A percentile compares a stretch with the other conserved stretches of the same genome.
These are phyloP conservation scores for Periconia macrospinosa DNA, from an alignment of 2,329 filamentous ascomycete genomes.

Conservation along the genomic window DNA sequence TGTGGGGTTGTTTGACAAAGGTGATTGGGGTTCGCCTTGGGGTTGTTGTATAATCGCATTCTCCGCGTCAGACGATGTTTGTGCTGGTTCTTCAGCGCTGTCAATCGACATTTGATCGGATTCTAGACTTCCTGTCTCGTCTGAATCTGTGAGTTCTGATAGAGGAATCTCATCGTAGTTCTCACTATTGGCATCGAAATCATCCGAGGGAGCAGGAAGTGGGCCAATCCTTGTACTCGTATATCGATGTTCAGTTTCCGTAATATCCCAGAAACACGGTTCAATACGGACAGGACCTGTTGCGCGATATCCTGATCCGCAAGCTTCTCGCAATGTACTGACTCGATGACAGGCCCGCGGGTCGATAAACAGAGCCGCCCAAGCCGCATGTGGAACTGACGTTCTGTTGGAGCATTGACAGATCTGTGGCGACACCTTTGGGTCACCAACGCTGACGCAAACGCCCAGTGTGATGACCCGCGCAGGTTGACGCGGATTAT, in stretches of 20 bases:
- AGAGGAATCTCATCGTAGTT: background rate
- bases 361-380: slow-evolving; percentile 34
- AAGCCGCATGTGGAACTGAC: slow-evolving; percentile 25
- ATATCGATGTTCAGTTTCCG: background rate
- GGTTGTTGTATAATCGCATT: background rate
- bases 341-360: slow-evolving; percentile 21
- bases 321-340: slow-evolving; percentile 10
- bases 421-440: slow-evolving; percentile 9
- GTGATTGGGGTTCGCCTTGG: background rate
- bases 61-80: background rate
- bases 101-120: slow-evolving; percentile 2
- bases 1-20: background rate
- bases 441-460: slow-evolving; percentile 19
- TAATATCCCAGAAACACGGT: slow-evolving; percentile 14
- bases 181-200: background rate
- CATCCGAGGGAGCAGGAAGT: background rate
- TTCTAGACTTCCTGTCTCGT: background rate
- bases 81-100: background rate
- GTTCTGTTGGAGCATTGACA: slow-evolving; percentile 16
- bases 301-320: slow-evolving; percentile 1
- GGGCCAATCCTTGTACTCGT: background rate
- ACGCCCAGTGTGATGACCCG: slow-evolving; percentile 26
- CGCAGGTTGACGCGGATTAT: slow-evolving; percentile 14
- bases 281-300: background rate
- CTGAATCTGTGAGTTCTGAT: background rate